Conservation (phyloP, 106 monocot genomes). For the Dioscorea dumetorum region DNA sequence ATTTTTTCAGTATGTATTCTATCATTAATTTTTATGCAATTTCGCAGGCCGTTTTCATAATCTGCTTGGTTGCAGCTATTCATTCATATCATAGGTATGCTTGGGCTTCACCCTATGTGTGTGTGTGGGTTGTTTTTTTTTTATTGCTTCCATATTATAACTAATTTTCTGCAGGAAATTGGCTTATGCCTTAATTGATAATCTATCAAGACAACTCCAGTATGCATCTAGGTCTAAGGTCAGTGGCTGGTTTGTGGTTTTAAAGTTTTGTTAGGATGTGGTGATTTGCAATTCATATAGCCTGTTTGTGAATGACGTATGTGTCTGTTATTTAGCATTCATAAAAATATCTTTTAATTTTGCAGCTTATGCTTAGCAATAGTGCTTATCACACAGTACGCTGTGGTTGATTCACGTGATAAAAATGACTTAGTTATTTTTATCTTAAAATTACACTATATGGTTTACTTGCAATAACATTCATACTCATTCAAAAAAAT, state of each 20-base stretch:
- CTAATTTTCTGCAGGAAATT: conserved; percentile 41
- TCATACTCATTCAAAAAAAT: too few species aligned
- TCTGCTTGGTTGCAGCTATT: conserved; percentile 66
- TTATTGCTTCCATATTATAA: not conserved
- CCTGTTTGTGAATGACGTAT: too few species aligned
- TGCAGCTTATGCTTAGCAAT: too few species aligned
- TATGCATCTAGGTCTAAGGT: conserved; percentile 76
- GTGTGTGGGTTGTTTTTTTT: conserved; percentile 5
- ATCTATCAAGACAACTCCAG: conserved; percentile 43
- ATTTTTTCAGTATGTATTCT: not conserved
- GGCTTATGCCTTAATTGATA: conserved; percentile 59
- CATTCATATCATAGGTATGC: conserved; percentile 59
- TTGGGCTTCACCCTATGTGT: not conserved
- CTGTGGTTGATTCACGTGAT: too few species aligned
- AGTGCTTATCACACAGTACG: too few species aligned
- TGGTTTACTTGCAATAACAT: too few species aligned
- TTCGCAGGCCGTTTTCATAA: conserved; percentile 74
- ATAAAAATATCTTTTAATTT: too few species aligned
- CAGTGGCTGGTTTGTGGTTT: not conserved
- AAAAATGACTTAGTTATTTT: too few species aligned
- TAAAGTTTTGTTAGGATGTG: not conserved
- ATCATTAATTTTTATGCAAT: not conserved
- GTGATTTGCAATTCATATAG: not conserved
- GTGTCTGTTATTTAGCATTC: too few species aligned
- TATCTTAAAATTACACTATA: too few species aligned